Evolutionary conservation across 2,329 filamentous ascomycete genomes (phyloP).

Genomic region (Trichoderma sp.): DNA sequence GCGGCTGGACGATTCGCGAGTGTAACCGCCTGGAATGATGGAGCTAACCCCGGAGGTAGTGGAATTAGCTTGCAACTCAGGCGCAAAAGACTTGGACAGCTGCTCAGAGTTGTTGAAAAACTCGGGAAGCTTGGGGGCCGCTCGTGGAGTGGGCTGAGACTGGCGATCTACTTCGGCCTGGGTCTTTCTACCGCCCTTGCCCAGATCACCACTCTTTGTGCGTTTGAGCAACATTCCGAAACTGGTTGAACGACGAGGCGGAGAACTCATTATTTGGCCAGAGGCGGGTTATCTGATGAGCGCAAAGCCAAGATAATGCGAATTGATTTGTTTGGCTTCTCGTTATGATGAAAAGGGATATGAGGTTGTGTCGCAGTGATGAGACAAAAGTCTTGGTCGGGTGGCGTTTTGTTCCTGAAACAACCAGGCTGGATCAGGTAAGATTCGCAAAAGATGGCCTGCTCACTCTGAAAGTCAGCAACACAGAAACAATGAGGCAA

Average conservation of each 20-base stretch:
- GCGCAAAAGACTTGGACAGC: slow-evolving; percentile 50
- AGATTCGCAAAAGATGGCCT: slow-evolving; percentile 9
- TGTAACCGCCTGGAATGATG: slow-evolving; percentile 53
- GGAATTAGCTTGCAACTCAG: slow-evolving; percentile 61
- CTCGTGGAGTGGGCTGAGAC: slow-evolving; percentile 52
- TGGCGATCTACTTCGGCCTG: slow-evolving; percentile 59
- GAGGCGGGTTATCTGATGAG: neutral
- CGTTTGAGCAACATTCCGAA: slow-evolving; percentile 67
- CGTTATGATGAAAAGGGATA: neutral
- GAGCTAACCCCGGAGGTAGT: slow-evolving; percentile 33
- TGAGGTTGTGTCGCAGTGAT: neutral
- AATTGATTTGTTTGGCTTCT: neutral
- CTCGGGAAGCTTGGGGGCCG: slow-evolving; percentile 56
- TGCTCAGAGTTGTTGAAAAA: slow-evolving; percentile 54
- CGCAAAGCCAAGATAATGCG: neutral
- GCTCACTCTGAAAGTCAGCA: neutral
- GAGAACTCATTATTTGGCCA: slow-evolving; percentile 36
- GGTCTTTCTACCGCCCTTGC: slow-evolving; percentile 62
- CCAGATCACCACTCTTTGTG: slow-evolving; percentile 68
- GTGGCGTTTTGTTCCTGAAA: neutral
- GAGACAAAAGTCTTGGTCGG: neutral
- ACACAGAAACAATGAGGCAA: neutral
- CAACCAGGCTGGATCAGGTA: neutral
- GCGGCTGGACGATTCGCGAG: slow-evolving; percentile 41
- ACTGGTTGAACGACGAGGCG: slow-evolving; percentile 46